Evolutionary conservation across 1,139 yeast genomes (phyloP).

Genomic region (Saccharomyces hybrid): DNA sequence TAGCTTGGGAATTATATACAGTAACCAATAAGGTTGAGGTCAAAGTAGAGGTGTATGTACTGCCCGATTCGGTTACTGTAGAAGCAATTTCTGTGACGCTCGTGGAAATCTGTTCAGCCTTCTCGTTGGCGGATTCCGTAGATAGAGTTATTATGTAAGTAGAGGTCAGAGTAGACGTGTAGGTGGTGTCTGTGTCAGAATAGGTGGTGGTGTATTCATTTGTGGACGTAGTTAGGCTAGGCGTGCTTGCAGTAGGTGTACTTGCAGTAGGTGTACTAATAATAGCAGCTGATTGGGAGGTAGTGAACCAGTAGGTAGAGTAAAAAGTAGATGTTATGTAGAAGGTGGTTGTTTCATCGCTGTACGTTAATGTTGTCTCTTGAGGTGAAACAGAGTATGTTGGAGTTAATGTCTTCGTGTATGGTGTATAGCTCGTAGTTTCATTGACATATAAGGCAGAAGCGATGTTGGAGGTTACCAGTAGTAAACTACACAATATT

Average conservation of each 20-base stretch:
- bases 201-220: slow-evolving; percentile 1
- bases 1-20: slow-evolving; percentile 8
- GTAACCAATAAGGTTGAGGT: slow-evolving; percentile 17
- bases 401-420: slow-evolving; percentile 21
- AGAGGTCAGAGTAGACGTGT: slow-evolving; percentile 5
- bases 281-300: slow-evolving; percentile 4
- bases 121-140: slow-evolving; percentile 6
- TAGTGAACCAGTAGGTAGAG: slow-evolving; percentile 17
- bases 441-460: slow-evolving; percentile 16
- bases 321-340: slow-evolving; percentile 22
- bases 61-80: slow-evolving; percentile 9
- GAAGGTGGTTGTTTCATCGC: slow-evolving; percentile 21
- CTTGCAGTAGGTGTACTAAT: slow-evolving; percentile 1
- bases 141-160: slow-evolving; percentile 1
- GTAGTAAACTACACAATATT: background rate
- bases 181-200: slow-evolving; percentile 1
- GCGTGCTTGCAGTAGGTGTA: background rate
- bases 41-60: slow-evolving; percentile 15
- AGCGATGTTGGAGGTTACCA: slow-evolving; percentile 1
- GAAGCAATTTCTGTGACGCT: slow-evolving; percentile 8
- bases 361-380: slow-evolving; percentile 14
- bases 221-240: slow-evolving; percentile 1
- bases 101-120: slow-evolving; percentile 6
- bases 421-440: slow-evolving; percentile 11
- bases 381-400: slow-evolving; percentile 14